Conservation (phyloP, 2,329 filamentous ascomycete genomes). For the Juglanconis juglandina region DNA sequence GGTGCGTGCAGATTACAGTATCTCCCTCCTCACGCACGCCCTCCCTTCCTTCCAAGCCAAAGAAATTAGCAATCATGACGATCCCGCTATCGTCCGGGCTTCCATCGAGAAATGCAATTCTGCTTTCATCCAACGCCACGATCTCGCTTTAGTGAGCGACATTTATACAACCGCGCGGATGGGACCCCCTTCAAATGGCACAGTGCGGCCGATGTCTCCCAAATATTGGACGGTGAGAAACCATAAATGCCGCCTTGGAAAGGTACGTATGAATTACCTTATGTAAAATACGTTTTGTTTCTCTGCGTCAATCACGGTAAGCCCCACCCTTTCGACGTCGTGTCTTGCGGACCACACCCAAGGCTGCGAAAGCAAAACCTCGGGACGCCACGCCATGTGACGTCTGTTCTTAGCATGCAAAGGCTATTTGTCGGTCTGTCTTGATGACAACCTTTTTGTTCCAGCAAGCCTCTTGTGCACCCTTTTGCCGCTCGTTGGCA, state of each 20-base stretch:
- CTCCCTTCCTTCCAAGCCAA: slow-evolving; percentile 1
- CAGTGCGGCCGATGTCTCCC: not conserved
- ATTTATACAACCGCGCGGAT: not conserved
- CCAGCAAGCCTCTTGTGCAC: not conserved
- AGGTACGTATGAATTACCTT: not conserved
- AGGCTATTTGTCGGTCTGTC: not conserved
- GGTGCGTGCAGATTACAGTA: not conserved
- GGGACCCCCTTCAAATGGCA: not conserved
- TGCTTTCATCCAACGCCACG: slow-evolving; percentile 14
- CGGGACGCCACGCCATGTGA: not conserved
- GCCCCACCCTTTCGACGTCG: not conserved
- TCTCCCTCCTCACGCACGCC: not conserved
- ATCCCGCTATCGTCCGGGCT: not conserved
- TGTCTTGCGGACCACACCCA: not conserved
- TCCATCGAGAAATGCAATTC: slow-evolving; percentile 3
- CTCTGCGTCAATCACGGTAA: not conserved
- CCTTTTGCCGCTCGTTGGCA: not conserved
- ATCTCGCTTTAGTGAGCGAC: slow-evolving; percentile 9
- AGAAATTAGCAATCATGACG: slow-evolving; percentile 6
- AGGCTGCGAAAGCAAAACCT: not conserved
- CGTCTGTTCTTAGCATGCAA: not conserved
- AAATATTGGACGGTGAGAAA: not conserved
- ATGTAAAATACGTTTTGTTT: not conserved
- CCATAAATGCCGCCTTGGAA: not conserved
- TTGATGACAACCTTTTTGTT: not conserved